A percentile compares a stretch with the other conserved stretches of the same genome.
Conservation (phyloP, 2,329 filamentous ascomycete species). For the Claviceps sp. region DNA sequence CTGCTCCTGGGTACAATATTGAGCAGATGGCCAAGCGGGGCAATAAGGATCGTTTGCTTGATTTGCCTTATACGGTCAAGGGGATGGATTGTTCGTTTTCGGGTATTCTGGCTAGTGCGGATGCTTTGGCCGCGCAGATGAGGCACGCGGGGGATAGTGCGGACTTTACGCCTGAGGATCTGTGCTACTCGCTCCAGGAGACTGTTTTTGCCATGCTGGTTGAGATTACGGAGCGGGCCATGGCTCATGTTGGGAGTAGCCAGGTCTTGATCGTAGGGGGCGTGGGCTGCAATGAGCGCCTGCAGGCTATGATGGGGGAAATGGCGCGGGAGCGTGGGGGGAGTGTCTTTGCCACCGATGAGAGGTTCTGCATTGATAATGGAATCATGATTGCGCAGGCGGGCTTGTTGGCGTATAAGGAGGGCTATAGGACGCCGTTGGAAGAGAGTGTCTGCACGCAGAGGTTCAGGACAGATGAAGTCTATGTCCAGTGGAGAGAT, state of each 20-base stretch:
- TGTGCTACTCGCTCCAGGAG: conserved; percentile 93
- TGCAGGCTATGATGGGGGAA: conserved; percentile 96
- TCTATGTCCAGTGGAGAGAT: conserved; percentile 67
- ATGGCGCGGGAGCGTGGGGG: conserved; percentile 87
- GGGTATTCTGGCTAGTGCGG: conserved; percentile 74
- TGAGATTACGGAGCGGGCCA: conserved; percentile 94
- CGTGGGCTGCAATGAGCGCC: conserved; percentile 83
- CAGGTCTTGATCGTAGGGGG: conserved; percentile 94
- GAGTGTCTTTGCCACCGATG: conserved; percentile 87
- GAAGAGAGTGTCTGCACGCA: conserved; percentile 78
- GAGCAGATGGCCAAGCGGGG: conserved; percentile 77
- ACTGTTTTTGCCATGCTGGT: conserved; percentile 95
- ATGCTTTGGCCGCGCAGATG: conserved; percentile 63
- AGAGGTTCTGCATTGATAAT: conserved; percentile 97
- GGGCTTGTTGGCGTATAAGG: conserved; percentile 71
- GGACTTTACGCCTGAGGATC: conserved; percentile 63
- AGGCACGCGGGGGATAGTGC: conserved; percentile 29
- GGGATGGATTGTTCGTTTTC: conserved; percentile 98
- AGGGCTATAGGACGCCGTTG: conserved; percentile 62
- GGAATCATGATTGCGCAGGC: conserved; percentile 99
- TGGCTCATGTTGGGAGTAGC: conserved; percentile 86
- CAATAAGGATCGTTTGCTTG: conserved; percentile 48
- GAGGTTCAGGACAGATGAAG: conserved; percentile 70
- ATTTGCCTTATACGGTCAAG: conserved; percentile 91
- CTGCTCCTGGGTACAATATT: conserved; percentile 94